Evolutionary conservation across 129 eudicot species (phyloP).

Genomic region (Kitagawia praeruptora): DNA sequence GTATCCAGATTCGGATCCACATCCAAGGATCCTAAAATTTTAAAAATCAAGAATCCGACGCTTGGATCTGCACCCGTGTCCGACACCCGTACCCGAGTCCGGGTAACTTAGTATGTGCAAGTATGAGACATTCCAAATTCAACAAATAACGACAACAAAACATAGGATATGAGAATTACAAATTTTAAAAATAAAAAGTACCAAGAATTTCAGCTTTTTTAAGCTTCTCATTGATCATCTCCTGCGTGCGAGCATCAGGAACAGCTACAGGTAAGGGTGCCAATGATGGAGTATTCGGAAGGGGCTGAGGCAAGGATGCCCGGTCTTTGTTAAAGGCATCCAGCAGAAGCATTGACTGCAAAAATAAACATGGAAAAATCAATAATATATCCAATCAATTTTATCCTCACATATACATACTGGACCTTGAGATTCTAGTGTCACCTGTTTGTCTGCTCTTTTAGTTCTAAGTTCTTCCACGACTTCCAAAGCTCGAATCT

Average conservation of each 20-base stretch:
- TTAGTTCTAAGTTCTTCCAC: slow-evolving; percentile 74
- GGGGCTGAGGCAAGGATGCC: slow-evolving; percentile 91
- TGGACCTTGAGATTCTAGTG: neutral
- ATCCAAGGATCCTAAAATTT: no score
- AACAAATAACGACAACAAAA: neutral
- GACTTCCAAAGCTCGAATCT: slow-evolving; percentile 72
- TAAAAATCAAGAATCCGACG: no score
- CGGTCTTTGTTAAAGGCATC: slow-evolving; percentile 97
- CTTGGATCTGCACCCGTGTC: no score
- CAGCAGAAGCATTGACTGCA: slow-evolving; percentile 78
- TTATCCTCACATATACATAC: slow-evolving; percentile 5
- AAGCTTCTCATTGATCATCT: slow-evolving; percentile 90
- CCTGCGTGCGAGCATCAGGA: slow-evolving; percentile 92
- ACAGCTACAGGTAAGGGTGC: slow-evolving; percentile 63
- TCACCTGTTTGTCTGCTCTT: slow-evolving; percentile 96
- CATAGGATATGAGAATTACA: neutral
- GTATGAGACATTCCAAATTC: neutral
- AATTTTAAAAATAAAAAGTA: slow-evolving; percentile 13
- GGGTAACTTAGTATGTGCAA: no score
- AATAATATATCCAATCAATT: neutral
- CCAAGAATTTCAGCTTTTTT: slow-evolving; percentile 98
- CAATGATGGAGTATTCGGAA: slow-evolving; percentile 64
- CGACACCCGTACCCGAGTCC: no score
- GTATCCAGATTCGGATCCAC: no score
- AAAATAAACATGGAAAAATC: slow-evolving; percentile 15